Base-by-base conservation (phyloP, 2,329 filamentous ascomycete genomes). In the Paecilomyces sp. region DNA sequence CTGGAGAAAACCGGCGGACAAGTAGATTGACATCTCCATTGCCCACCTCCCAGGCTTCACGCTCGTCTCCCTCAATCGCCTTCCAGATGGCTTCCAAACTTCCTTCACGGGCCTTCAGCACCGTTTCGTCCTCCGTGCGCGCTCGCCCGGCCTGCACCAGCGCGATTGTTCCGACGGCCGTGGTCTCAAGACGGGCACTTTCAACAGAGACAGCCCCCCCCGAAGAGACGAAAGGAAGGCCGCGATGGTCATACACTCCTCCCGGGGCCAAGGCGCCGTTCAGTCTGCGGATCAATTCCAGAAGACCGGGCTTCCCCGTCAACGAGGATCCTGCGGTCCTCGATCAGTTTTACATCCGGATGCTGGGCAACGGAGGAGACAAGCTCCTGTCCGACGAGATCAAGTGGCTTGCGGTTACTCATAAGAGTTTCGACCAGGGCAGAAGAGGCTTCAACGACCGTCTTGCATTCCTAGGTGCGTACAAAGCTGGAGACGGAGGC, bases 341-440 rank as follows among this genome's bases (percentile, higher is more conserved):
- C 58, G 89, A 97, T 72, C 80, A 84, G 55, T 89, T 91, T 74
- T 96, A 97, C 75, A 82, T 84, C 65, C 81, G 82, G 57, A 83
- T 97, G 66, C 78, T 97, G 58, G 93, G 92, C 5, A 80, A 80
- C 54, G 86, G 83, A 54, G 90, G 90, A 60, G 85, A 89, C 66
- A 84, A 83, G 67, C 74, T 94, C 73, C 81, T 99, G 60, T 87
- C 89, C 1, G 92, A 97, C 15, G 93, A 99, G 78, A 82, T 94
- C 63, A 97, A 97, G 79, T 99, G 94, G 94, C 80, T 97, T 70
- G 92, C 92, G 31, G 85, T 99, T 59, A 99, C 94, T 65, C 94
- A 97, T 76, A 97, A 97, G 84, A 97, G 92, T 77, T 97, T 96
- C 71, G 93, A 99, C 73, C 92, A 97, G 72, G 94, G 92, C 57